A percentile compares a stretch with the other conserved stretches of the same genome.
Evolutionary conservation across 176 grass and related monocot species (phyloP).

Genomic region (Oryza meridionalis): DNA sequence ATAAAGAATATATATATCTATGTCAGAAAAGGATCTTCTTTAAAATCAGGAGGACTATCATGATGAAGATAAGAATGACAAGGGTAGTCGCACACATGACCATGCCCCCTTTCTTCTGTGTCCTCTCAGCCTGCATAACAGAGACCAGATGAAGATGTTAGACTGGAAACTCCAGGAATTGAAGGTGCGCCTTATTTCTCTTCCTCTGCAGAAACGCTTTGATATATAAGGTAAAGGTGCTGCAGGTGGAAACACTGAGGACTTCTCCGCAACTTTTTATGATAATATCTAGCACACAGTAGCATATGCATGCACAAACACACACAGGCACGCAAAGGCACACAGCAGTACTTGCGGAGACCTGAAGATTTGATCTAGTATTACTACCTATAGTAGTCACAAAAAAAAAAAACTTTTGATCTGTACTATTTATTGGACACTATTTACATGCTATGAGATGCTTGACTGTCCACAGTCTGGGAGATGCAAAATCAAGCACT

Average conservation of each 20-base stretch:
- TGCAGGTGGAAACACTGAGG: slow-evolving; percentile 23
- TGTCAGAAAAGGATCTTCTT: slow-evolving; percentile 84
- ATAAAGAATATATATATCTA: slow-evolving; percentile 21
- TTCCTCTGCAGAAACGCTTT: slow-evolving; percentile 32
- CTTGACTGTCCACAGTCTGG: background rate
- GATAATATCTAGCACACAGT: slow-evolving; percentile 16
- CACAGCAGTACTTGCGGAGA: slow-evolving; percentile 27
- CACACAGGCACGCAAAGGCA: background rate
- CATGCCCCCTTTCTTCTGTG: slow-evolving; percentile 92
- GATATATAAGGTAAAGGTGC: slow-evolving; percentile 17
- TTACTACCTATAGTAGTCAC: background rate
- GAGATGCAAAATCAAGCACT: background rate
- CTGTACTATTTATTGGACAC: slow-evolving; percentile 8
- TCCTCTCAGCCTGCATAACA: slow-evolving; percentile 87
- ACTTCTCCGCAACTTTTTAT: slow-evolving; percentile 10
- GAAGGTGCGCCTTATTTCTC: slow-evolving; percentile 32
- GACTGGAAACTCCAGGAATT: slow-evolving; percentile 32
- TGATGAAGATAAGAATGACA: slow-evolving; percentile 88
- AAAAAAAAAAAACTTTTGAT: background rate
- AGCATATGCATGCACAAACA: background rate
- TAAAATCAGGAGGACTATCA: slow-evolving; percentile 90
- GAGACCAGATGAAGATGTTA: slow-evolving; percentile 49
- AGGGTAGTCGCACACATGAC: slow-evolving; percentile 97
- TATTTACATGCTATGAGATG: background rate
- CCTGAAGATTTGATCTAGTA: slow-evolving; percentile 9